Evolutionary conservation across 1,284 basidiomycete genomes (phyloP), one percentile per base, ranked within the genome.

Genomic region (Rhodofomes roseus): DNA sequence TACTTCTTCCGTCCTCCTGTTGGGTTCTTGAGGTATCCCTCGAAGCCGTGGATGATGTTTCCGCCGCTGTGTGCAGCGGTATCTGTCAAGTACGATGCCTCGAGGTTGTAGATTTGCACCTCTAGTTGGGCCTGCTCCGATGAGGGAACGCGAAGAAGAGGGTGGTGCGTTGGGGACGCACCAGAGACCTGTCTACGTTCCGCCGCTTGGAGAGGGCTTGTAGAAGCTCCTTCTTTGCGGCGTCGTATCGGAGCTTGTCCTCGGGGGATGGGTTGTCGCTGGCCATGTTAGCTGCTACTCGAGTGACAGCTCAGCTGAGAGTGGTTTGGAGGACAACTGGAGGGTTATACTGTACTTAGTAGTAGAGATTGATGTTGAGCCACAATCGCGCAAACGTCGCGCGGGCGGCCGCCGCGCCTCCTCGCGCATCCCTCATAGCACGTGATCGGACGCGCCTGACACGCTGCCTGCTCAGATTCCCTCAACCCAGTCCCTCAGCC

Each of bases 1-100:
- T 86, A 83, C 69, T 87, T 87, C 70, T 86, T 80, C 64, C 88
- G 76, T 8, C 79, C 84, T 7, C 81, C 78, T 5, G 81, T 81
- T 62, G 85, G 86, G 58, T 88, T 90, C 74, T 93, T 93, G 61
- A 92, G 81, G 68, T 92, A 93, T 43, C 86, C 84, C 55, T 93
- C 90, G 65, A 92, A 92, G 7, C 90, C 90, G 65, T 88, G 87
- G 46, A 93, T 87, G 60, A 93, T 90, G 66, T 93, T 93, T 22
- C 91, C 91, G 12, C 90, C 89, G 64, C 82, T 86, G 63, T 88
- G 85, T 0, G 78, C 76, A 0, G 85, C 81, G 1, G 90, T 92
- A 57, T 93, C 91, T 9, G 82, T 81, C 46, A 93, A 75, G 72
- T 93, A 93, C 0, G 79, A 74, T 12, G 81, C 82, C 70, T 93